Evolutionary conservation across 2,329 filamentous ascomycete genomes (phyloP), one percentile per base, ranked within the genome.

Genomic region (Alternaria novae-zelandiae): DNA sequence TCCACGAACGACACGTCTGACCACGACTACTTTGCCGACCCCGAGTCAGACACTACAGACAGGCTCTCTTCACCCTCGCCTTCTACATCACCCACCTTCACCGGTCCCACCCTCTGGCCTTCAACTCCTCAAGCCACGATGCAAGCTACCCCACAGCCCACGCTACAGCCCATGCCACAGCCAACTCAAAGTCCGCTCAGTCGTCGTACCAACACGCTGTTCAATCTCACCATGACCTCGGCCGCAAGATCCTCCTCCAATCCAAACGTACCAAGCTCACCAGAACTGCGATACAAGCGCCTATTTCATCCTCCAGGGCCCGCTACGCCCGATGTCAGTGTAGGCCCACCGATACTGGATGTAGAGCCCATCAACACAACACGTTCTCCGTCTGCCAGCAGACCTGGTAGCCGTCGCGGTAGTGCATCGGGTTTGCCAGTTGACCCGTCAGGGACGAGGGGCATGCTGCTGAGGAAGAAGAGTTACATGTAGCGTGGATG

Each of bases 201-300:
- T 54, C 69, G 73, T 11, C 69, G 72, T 11, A 70, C 67, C 5
- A 67, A 59, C 26, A 66, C 72, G 5, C 46, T 71, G 10, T 51
- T 75, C 28, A 73, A 71, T 30, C 69, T 74, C 36, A 66, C 63
- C 9, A 77, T 73, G 70, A 76, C 70, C 7, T 58, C 75, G 63
- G 50, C 73, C 53, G 58, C 58, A 2, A 44, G 36, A 9, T 41
- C 56, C 20, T 32, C 53, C 2, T 46, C 46, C 13, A 41, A 28
- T 2, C 45, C 43, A 6, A 61, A 58, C 3, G 41, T 54, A 10
- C 78, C 79, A 1, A 82, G 79, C 65, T 77, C 77, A 2, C 79
- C 81, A 2, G 81, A 82, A 58, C 62, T 75, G 2, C 74, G 75
- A 5, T 84, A 83, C 63, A 82, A 82, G 69, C 73, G 74, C 5